A percentile compares a stretch with the other conserved stretches of the same genome.
phyloP scores from a whole-genome alignment of 176 grass and related monocot genomes.

The Hyparrhenia diplandra region DNA sequence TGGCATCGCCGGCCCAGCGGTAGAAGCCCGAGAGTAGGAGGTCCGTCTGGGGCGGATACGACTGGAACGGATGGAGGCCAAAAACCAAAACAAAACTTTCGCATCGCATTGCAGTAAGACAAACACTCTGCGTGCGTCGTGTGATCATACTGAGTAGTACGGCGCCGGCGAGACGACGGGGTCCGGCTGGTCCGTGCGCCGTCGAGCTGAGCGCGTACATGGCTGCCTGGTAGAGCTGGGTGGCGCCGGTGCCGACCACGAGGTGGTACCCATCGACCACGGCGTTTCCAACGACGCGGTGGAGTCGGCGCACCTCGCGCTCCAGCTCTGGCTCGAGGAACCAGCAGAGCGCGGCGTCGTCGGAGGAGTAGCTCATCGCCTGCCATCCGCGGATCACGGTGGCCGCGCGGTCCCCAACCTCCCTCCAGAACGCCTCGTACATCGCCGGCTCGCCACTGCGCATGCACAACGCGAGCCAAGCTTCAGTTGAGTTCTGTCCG shows the following conservation, averaged over 20 bases:
- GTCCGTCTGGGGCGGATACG: conserved; percentile 33
- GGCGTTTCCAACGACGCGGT: too few species aligned
- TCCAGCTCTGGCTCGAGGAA: too few species aligned
- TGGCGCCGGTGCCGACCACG: too few species aligned
- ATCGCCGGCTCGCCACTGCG: conserved; percentile 66
- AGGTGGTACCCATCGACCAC: too few species aligned
- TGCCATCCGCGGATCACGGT: conserved; percentile 38
- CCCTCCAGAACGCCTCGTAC: conserved; percentile 68
- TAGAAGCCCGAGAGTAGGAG: conserved; percentile 52
- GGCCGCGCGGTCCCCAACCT: conserved; percentile 15
- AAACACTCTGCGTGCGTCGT: neutral
- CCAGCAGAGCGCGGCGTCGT: conserved; percentile 37
- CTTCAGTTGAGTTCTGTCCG: neutral
- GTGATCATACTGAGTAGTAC: conserved; percentile 56
- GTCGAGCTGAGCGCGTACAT: too few species aligned
- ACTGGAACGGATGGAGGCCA: neutral
- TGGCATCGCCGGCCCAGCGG: conserved; percentile 73
- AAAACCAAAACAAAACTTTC: neutral
- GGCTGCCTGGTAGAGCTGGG: too few species aligned
- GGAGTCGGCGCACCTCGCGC: too few species aligned
- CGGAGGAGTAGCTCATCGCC: conserved; percentile 65
- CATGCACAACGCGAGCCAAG: too few species aligned
- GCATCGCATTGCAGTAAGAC: neutral
- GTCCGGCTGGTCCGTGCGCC: too few species aligned
- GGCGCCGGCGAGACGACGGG: too few species aligned